A percentile compares a stretch with the other conserved stretches of the same genome.
phyloP scores from a whole-genome alignment of 2,329 filamentous ascomycete species.

The Alternaria gaisen region DNA sequence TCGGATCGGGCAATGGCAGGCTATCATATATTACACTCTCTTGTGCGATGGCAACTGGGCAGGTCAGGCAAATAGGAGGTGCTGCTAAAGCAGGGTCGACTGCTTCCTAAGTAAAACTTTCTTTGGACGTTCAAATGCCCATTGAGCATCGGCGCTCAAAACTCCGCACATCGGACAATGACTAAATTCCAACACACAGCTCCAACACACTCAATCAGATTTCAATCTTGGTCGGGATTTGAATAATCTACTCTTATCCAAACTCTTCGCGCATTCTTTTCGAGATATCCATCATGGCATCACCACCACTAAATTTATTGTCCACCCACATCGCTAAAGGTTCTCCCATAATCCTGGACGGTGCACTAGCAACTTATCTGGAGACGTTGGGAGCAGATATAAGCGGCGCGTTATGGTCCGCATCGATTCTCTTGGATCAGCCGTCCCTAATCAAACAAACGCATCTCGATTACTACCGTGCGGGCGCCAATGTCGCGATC shows the following conservation, averaged over 20 bases:
- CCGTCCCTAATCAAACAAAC: slow-evolving; percentile 54
- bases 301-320: slow-evolving; percentile 1
- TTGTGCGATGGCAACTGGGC: not conserved
- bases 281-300: not conserved
- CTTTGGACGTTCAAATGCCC: not conserved
- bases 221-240: not conserved
- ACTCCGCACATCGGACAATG: slow-evolving; percentile 16
- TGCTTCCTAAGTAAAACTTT: not conserved
- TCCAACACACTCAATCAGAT: not conserved
- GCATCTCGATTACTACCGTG: slow-evolving; percentile 56
- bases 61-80: not conserved
- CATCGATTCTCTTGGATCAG: slow-evolving; percentile 51
- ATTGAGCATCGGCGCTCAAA: slow-evolving; percentile 11
- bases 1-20: not conserved
- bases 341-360: slow-evolving; percentile 54
- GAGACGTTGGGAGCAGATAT: slow-evolving; percentile 56
- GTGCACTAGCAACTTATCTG: slow-evolving; percentile 59
- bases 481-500: slow-evolving; percentile 58
- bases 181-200: slow-evolving; percentile 2
- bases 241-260: not conserved
- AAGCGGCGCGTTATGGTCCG: slow-evolving; percentile 57
- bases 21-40: not conserved
- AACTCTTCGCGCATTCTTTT: not conserved
- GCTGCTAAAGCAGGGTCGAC: not conserved
- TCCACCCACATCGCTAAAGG: slow-evolving; percentile 25